A percentile compares a stretch with the other conserved stretches of the same genome.
Evolutionary conservation across 164 flowering plant genomes (phyloP).

Genomic region (Magnolia changhungtana): DNA sequence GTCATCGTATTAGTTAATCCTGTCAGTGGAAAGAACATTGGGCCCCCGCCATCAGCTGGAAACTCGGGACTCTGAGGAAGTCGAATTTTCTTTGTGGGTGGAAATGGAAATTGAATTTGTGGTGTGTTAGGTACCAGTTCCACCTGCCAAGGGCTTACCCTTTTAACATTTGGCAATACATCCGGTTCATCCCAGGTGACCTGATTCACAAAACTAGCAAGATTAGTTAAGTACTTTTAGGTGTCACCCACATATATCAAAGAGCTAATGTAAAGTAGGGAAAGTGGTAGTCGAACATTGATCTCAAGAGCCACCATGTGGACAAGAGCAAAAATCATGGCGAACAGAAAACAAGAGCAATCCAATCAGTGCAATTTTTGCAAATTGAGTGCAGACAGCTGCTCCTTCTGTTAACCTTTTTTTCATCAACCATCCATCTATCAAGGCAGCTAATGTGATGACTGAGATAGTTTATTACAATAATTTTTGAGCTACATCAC

Average conservation of each 20-base stretch:
- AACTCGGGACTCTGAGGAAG: conserved; percentile 27
- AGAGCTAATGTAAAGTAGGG: not conserved
- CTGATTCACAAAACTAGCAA: conserved; percentile 9
- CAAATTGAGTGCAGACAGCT: too few relatives aligned
- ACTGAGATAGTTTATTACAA: too few relatives aligned
- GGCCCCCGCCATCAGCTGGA: conserved; percentile 32
- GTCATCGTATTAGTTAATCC: conserved; percentile 34
- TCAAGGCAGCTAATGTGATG: too few relatives aligned
- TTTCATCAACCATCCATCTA: too few relatives aligned
- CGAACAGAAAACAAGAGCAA: too few relatives aligned
- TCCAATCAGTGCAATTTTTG: too few relatives aligned
- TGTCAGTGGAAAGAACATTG: conserved; percentile 26
- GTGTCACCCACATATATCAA: not conserved
- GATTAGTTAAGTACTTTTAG: not conserved
- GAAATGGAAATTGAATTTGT: conserved; percentile 27
- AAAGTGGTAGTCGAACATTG: not conserved
- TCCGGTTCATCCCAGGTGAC: conserved; percentile 77
- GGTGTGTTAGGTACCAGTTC: conserved; percentile 33
- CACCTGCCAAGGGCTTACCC: conserved; percentile 84
- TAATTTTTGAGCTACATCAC: too few relatives aligned
- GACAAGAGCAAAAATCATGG: too few relatives aligned
- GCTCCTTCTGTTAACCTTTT: too few relatives aligned
- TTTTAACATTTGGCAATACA: conserved; percentile 39
- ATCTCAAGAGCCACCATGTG: not conserved
- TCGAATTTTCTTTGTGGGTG: conserved; percentile 39